Percentiles rank a stretch among this genome's conserved stretches.
Evolutionary conservation across 495 filamentous ascomycete genomes (phyloP).

Genomic region (Hypoxylon fuscum): DNA sequence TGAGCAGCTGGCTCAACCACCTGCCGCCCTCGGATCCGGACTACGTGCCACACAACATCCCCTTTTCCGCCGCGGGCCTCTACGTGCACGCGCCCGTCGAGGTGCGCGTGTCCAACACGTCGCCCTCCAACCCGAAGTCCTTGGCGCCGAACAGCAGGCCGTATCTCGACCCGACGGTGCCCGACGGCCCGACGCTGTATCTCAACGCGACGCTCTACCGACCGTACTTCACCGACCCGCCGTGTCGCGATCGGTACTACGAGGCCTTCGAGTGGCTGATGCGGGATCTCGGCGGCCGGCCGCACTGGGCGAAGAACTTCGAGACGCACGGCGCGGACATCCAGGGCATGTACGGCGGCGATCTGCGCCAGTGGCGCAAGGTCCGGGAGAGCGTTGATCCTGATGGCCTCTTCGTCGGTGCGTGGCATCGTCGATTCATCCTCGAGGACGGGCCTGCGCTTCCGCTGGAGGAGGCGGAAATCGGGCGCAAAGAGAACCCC

Average conservation of each 20-base stretch:
- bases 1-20: constrained; percentile 86
- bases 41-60: constrained; percentile 74
- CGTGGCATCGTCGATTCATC: constrained; percentile 84
- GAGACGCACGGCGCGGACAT: constrained; percentile 66
- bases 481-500: constrained; percentile 31
- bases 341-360: constrained; percentile 58
- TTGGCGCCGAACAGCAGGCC: constrained; percentile 62
- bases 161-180: constrained; percentile 74
- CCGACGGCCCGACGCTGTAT: constrained; percentile 82
- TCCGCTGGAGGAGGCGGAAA: constrained; percentile 52
- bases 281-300: constrained; percentile 86
- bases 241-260: constrained; percentile 81
- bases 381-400: constrained; percentile 82
- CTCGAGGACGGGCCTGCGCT: constrained; percentile 53
- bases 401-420: constrained; percentile 88
- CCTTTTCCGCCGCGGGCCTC: constrained; percentile 77
- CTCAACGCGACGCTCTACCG: constrained; percentile 96
- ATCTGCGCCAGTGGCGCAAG: constrained; percentile 70
- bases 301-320: constrained; percentile 99
- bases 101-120: constrained; percentile 84
- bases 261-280: constrained; percentile 96
- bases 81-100: constrained; percentile 95
- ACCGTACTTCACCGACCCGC: constrained; percentile 83
- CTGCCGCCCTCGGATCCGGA: constrained; percentile 58
- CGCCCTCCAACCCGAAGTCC: constrained; percentile 48